Evolutionary conservation across 2,329 filamentous ascomycete species (phyloP).

Genomic region (Alternaria sp.): DNA sequence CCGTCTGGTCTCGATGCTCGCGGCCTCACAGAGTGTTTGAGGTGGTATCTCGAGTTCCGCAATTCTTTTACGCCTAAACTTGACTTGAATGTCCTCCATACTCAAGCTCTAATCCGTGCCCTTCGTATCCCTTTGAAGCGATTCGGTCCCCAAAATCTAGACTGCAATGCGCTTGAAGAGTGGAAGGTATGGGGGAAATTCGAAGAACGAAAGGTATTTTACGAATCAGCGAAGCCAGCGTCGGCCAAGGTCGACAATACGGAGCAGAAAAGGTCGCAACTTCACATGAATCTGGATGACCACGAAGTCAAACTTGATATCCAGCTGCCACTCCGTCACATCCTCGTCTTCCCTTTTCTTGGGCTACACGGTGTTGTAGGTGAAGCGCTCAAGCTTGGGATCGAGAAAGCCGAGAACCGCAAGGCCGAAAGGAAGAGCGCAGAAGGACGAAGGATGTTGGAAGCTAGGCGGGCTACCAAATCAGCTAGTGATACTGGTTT

Average conservation of each 20-base stretch:
- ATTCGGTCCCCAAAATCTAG: constrained; percentile 30
- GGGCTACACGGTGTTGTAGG: constrained; percentile 22
- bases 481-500: not conserved
- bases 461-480: not conserved
- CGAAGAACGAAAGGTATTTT: constrained; percentile 9
- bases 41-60: constrained; percentile 29
- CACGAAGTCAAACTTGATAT: constrained; percentile 17
- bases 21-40: constrained; percentile 29
- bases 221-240: not conserved
- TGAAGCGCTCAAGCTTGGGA: constrained; percentile 29
- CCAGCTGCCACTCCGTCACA: constrained; percentile 22
- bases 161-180: constrained; percentile 26
- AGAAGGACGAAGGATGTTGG: not conserved
- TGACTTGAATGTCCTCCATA: constrained; percentile 38
- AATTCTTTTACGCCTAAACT: constrained; percentile 32
- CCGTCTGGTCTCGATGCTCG: constrained; percentile 33
- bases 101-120: constrained; percentile 32
- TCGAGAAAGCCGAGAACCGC: constrained; percentile 25
- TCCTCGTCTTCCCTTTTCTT: constrained; percentile 35
- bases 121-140: constrained; percentile 24
- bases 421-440: not conserved
- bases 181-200: constrained; percentile 29
- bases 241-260: accelerated
- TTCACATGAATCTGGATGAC: constrained; percentile 18
- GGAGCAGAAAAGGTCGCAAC: constrained; percentile 2